Evolutionary conservation across 78 protist species (phyloP).

Genomic region (Dictyostelium brefeldianum): DNA sequence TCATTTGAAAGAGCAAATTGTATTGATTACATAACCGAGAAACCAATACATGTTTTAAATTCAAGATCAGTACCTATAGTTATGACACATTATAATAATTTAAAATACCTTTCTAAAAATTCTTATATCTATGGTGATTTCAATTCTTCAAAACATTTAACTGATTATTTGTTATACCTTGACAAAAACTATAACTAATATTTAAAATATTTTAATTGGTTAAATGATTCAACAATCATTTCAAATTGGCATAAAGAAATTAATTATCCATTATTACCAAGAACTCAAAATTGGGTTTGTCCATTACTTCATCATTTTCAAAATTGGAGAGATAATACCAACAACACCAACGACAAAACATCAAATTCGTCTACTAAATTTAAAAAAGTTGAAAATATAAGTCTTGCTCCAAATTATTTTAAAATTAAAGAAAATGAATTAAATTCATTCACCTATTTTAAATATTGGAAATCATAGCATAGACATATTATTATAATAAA

Average conservation of each 20-base stretch:
- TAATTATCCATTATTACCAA: not conserved
- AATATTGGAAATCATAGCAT: too few species aligned
- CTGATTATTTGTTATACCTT: conserved; percentile 21
- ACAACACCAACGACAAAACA: not conserved
- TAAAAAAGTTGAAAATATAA: not conserved
- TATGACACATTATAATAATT: conserved; percentile 7
- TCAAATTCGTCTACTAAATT: not conserved
- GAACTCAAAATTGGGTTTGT: not conserved
- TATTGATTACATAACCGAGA: conserved; percentile 31
- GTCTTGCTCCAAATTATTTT: not conserved
- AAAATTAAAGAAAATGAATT: not conserved
- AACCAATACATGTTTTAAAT: not conserved
- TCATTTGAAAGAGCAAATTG: conserved; percentile 34
- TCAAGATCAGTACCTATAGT: conserved; percentile 11
- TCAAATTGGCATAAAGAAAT: not conserved
- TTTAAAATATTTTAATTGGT: conserved; percentile 27
- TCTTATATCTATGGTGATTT: conserved; percentile 58
- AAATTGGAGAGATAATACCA: not conserved
- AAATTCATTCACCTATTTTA: too few species aligned
- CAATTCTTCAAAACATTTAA: not conserved
- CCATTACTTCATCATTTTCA: not conserved
- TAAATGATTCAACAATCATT: not conserved
- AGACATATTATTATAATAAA: too few species aligned
- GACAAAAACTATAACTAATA: conserved; percentile 31
- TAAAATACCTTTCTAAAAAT: not conserved